A percentile compares a stretch with the other conserved stretches of the same genome.
Conservation (phyloP, 257 asterid genomes). For the Orobanche coerulescens region DNA sequence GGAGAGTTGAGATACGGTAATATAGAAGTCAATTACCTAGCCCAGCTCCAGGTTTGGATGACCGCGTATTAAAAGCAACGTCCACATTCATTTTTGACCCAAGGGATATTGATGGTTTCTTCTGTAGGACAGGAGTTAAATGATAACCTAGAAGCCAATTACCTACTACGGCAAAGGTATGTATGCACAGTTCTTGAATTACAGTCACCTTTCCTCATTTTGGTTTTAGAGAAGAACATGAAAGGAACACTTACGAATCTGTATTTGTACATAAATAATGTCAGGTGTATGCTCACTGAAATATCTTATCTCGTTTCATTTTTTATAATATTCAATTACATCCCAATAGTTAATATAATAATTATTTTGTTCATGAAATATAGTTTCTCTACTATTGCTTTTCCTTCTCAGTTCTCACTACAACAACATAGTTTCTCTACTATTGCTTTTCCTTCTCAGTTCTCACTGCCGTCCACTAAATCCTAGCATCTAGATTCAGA, state of each 20-base stretch:
- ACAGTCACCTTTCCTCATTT: neutral
- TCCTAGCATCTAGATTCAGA: slow-evolving; percentile 7
- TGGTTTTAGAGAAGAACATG: neutral
- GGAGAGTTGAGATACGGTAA: too few relatives aligned
- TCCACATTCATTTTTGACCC: too few relatives aligned
- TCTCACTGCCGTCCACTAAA: neutral
- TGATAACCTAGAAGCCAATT: too few relatives aligned
- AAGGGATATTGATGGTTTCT: too few relatives aligned
- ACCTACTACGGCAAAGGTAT: too few relatives aligned
- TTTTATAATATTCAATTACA: neutral
- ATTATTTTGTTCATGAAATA: neutral
- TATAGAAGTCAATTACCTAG: too few relatives aligned
- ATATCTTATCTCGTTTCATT: neutral
- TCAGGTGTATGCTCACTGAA: neutral
- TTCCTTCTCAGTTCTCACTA: too few relatives aligned
- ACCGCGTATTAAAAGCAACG: too few relatives aligned
- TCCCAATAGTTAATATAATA: neutral
- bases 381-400: slow-evolving; percentile 1
- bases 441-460: slow-evolving; percentile 3
- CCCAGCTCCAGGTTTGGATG: too few relatives aligned
- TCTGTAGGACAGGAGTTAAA: too few relatives aligned
- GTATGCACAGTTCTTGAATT: neutral
- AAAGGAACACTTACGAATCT: neutral
- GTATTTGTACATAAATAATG: neutral
- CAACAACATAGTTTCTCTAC: neutral